Base-by-base conservation (phyloP, 129 eudicot species). In the Helianthus tuberosus region DNA sequence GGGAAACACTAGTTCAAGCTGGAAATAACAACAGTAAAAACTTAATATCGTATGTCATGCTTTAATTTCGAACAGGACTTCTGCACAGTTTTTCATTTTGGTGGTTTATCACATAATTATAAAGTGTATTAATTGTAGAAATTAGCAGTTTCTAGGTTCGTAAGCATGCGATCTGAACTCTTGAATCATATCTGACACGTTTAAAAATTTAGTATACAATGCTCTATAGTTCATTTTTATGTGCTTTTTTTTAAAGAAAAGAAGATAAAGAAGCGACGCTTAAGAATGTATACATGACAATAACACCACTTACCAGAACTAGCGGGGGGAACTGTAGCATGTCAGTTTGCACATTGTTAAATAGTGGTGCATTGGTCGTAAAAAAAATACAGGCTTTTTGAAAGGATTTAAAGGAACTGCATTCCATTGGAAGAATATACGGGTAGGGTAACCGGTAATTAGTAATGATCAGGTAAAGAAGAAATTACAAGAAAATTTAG, bases 381-480 rank as follows among this genome's bases (percentile, higher is more conserved):
- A 41, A 41, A 41, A 41, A 41, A 41, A 41, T 7, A 41, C 46
- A 41, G 46, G 8, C 46, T 41, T 41, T 41, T 13, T 27, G 29
- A 49, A 51, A 14, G 44, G 43, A 50, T 41, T 10, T 48, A 25
- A 49, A 51, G 10, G 44, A 17, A 50, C 6, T 61, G n/a, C 46
- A 69, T 11, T 5, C 1, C 11, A 50, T 29, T 3, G 32, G 46
- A 32, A 69, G 49, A 23, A 70, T 53, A 17, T 69, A 39, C 43
- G 74, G 54, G 52, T 12, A 41, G 76, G 41, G 51, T 2, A 29
- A 29, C n/a, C 35, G 35, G 35, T 29, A 72, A 72, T 46, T 23
- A 58, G 46, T 41, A 72, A 72, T 46, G 25, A 58, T 57, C 6
- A 70, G 51, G 64, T 20, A 58, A 17, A 58, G n/a, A 58, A 58